Evolutionary conservation across 164 flowering plant species (phyloP), one percentile per base, ranked within the genome.

Genomic region (Brasenia schreberi): DNA sequence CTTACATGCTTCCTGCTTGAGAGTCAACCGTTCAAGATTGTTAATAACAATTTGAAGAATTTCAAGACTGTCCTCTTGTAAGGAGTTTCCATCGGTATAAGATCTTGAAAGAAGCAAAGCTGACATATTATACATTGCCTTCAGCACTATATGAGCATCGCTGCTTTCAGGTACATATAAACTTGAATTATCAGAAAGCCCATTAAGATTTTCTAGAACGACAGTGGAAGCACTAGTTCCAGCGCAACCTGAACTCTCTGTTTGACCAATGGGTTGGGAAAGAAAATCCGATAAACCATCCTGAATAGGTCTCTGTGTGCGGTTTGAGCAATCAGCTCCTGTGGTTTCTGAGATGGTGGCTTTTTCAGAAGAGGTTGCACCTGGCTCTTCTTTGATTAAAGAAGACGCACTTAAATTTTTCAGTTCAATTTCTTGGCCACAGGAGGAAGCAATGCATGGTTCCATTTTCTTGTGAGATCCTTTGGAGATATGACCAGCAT

Each of bases 71-170:
- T 33, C 39, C 39, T 81, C 77, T 58, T 73, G 71, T 67, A 84
- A 43, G 68, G 65, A 66, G 75, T 61, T 69, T 52, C 42, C 61
- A 67, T 78, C 81, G 65, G 71, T 71, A 18, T 71, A 78, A 66
- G 74, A 76, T 61, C 71, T 43, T 64, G 67, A 71, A 33, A 73
- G 64, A 72, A 90, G 84, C 71, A 82, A 65, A 64, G 84, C 83
- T 52, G 97, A 88, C 18, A 85, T 75, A 68, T 71, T 76, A 66
- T 72, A 77, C 63, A 90, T 74, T 66, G 81, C 67, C 59, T 74
- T 72, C 65, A 86, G 68, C 53, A 90, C 62, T 59, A 74, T 18
- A 11, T 65, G 74, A 33, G 77, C 71, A 78, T 79, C 68, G 33
- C 72, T 42, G 66, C 68, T 79, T n/a, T 77, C 73, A 65, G 52